phyloP scores from a whole-genome alignment of 202 grass and related monocot species.

The Carex arenaria region DNA sequence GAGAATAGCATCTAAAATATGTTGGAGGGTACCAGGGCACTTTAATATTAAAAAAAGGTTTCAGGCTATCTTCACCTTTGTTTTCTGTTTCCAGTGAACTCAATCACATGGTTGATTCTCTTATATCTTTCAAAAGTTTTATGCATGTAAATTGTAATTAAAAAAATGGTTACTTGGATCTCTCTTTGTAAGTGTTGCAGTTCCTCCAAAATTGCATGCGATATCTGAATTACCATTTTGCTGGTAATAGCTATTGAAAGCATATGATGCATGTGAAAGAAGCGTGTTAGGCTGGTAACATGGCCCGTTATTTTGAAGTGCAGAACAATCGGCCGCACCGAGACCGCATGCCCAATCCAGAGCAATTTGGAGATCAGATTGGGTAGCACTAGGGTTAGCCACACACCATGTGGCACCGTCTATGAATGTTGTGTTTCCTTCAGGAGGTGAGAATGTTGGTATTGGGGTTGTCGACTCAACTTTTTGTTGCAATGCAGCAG shows the following conservation, averaged over 20 bases:
- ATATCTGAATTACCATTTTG: conserved; percentile 92
- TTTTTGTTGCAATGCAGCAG: conserved; percentile 35
- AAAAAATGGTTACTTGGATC: conserved; percentile 51
- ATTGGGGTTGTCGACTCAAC: conserved; percentile 48
- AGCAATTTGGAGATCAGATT: conserved; percentile 82
- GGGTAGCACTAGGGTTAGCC: conserved; percentile 58
- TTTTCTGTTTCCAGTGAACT: background rate
- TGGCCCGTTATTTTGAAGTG: conserved; percentile 47
- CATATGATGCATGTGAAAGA: conserved; percentile 78
- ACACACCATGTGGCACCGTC: conserved; percentile 82
- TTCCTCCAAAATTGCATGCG: conserved; percentile 89
- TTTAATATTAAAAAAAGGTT: no score
- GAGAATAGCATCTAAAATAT: no score
- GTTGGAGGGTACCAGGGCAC: no score
- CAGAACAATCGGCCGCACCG: conserved; percentile 66
- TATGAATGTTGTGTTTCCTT: conserved; percentile 87
- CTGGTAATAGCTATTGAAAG: conserved; percentile 99
- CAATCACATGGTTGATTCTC: background rate
- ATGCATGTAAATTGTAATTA: background rate
- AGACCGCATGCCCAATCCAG: conserved; percentile 90
- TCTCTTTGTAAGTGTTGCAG: conserved; percentile 53
- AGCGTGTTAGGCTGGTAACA: conserved; percentile 82
- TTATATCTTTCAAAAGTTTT: background rate
- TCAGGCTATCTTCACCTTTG: background rate
- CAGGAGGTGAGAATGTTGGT: conserved; percentile 50